Conservation (phyloP, 192 early-diverging fungal species). For the Podila minutissima region DNA sequence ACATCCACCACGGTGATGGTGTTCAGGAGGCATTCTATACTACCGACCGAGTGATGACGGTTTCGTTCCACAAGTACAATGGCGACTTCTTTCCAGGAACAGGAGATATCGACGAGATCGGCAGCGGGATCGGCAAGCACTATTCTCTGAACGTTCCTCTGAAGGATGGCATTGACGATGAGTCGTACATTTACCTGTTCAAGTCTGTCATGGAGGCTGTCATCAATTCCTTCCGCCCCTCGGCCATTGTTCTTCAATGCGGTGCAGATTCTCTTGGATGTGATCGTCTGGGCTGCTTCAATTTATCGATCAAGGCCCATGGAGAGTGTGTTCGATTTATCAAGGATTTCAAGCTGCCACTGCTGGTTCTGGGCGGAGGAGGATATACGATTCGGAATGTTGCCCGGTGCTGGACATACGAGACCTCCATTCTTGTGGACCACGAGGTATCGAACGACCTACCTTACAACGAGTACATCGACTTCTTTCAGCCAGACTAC, state of each 20-base stretch:
- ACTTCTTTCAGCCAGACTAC: slow-evolving; percentile 92
- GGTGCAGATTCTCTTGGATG: slow-evolving; percentile 73
- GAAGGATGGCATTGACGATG: slow-evolving; percentile 88
- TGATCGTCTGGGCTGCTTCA: slow-evolving; percentile 64
- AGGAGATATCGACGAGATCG: slow-evolving; percentile 83
- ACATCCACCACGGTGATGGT: slow-evolving; percentile 98
- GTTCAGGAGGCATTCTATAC: slow-evolving; percentile 96
- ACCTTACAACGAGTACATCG: slow-evolving; percentile 77
- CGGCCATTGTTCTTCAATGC: slow-evolving; percentile 92
- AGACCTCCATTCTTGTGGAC: slow-evolving; percentile 87
- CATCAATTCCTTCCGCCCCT: slow-evolving; percentile 79
- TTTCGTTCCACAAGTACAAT: slow-evolving; percentile 96
- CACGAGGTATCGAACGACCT: slow-evolving; percentile 78
- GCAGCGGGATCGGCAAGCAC: slow-evolving; percentile 79
- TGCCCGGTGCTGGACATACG: slow-evolving; percentile 93
- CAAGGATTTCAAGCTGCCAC: slow-evolving; percentile 80
- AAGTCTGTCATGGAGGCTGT: slow-evolving; percentile 74
- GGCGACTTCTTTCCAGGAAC: slow-evolving; percentile 94
- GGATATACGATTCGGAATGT: slow-evolving; percentile 95
- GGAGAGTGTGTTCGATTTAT: slow-evolving; percentile 83
- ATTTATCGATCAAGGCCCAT: slow-evolving; percentile 73
- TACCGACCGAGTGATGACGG: slow-evolving; percentile 94
- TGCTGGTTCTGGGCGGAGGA: slow-evolving; percentile 87
- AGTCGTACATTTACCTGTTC: slow-evolving; percentile 83
- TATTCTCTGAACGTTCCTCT: slow-evolving; percentile 94